These are phyloP conservation scores for Pharus latifolius DNA, from an alignment of 176 grass and related monocot species.

Conservation along the genomic window DNA sequence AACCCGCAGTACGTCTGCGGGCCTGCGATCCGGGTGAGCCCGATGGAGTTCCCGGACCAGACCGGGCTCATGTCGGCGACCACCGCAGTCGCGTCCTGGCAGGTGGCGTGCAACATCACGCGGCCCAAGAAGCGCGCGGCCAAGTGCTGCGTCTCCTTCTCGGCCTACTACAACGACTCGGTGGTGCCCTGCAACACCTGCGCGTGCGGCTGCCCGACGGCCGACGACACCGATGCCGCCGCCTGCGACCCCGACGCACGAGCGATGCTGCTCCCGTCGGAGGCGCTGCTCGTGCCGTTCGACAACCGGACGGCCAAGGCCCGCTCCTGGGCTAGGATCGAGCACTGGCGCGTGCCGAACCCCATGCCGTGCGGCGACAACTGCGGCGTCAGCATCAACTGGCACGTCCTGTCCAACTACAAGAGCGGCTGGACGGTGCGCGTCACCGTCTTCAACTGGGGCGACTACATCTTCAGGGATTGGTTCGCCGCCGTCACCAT, in stretches of 20 bases:
- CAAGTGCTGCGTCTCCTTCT: slow-evolving; percentile 90
- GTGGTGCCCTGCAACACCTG: slow-evolving; percentile 72
- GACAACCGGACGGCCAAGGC: slow-evolving; percentile 74
- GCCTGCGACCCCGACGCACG: slow-evolving; percentile 43
- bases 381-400: slow-evolving; percentile 90
- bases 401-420: slow-evolving; percentile 83
- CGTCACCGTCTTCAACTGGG: slow-evolving; percentile 93
- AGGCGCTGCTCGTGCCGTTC: slow-evolving; percentile 68
- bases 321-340: slow-evolving; percentile 77
- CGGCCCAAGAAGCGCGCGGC: slow-evolving; percentile 40
- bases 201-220: slow-evolving; percentile 69
- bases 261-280: slow-evolving; percentile 52
- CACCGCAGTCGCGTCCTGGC: slow-evolving; percentile 73
- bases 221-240: slow-evolving; percentile 22
- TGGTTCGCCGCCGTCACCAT: slow-evolving; percentile 82
- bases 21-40: slow-evolving; percentile 50
- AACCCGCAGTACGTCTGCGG: slow-evolving; percentile 71
- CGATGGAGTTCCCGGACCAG: slow-evolving; percentile 66
- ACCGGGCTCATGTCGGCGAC: slow-evolving; percentile 62
- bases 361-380: slow-evolving; percentile 55
- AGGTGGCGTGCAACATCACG: slow-evolving; percentile 80
- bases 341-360: slow-evolving; percentile 43
- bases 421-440: slow-evolving; percentile 64
- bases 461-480: slow-evolving; percentile 82
- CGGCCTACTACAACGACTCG: slow-evolving; percentile 79